A percentile compares a stretch with the other conserved stretches of the same genome.
These are phyloP conservation scores for Dactylella cylindrospora DNA, from an alignment of 2,329 filamentous ascomycete species.

Conservation along the genomic window DNA sequence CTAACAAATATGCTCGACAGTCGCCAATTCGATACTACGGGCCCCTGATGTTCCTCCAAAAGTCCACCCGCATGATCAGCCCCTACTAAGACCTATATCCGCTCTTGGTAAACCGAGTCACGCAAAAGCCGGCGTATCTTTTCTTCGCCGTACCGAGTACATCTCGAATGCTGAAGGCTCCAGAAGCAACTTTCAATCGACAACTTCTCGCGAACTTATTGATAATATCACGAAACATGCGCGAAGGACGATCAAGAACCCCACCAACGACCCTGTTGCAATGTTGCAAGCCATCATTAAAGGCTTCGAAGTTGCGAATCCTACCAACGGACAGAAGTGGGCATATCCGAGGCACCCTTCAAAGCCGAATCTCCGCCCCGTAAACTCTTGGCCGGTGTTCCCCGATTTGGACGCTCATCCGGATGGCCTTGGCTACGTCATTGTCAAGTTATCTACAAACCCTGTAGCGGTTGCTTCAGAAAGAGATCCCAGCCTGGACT, in stretches of 20 bases:
- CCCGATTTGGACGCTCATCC: constrained; percentile 70
- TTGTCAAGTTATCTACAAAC: constrained; percentile 68
- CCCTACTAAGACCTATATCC: constrained; percentile 78
- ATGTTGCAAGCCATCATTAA: constrained; percentile 59
- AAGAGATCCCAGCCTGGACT: constrained; percentile 59
- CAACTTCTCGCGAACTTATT: constrained; percentile 59
- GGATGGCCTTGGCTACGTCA: constrained; percentile 68
- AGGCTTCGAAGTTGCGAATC: constrained; percentile 62
- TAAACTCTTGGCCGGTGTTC: constrained; percentile 64
- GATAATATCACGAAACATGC: constrained; percentile 54
- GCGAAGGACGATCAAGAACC: constrained; percentile 53
- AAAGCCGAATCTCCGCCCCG: constrained; percentile 56
- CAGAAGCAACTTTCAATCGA: constrained; percentile 58
- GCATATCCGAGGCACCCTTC: constrained; percentile 49
- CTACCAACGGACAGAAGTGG: constrained; percentile 50
- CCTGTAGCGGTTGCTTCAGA: constrained; percentile 62
- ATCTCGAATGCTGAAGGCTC: constrained; percentile 65
- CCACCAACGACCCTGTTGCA: constrained; percentile 57
- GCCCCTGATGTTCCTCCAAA: constrained; percentile 69
- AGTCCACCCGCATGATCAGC: constrained; percentile 79
- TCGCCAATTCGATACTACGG: constrained; percentile 68
- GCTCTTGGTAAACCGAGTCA: constrained; percentile 81
- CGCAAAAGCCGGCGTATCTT: constrained; percentile 70
- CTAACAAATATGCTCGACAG: constrained; percentile 35
- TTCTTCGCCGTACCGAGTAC: constrained; percentile 94